A percentile compares a stretch with the other conserved stretches of the same genome.
Evolutionary conservation across 495 filamentous ascomycete species (phyloP).

Genomic region (Echria macrotheca): DNA sequence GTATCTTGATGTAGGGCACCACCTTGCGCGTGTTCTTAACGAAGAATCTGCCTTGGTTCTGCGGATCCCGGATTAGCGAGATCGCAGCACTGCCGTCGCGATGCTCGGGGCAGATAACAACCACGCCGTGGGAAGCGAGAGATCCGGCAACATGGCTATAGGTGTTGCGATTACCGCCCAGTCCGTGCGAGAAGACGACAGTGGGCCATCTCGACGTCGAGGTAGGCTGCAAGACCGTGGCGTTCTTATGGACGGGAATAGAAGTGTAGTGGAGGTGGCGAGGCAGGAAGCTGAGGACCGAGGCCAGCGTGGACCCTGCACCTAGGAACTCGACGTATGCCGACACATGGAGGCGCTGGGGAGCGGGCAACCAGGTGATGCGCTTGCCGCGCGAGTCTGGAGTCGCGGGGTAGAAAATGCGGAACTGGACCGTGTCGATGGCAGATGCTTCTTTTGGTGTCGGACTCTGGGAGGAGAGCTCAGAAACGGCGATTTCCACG

Average conservation of each 20-base stretch:
- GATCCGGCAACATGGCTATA: constrained; percentile 70
- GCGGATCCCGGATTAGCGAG: constrained; percentile 51
- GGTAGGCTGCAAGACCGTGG: constrained; percentile 27
- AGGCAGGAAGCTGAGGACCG: constrained; percentile 56
- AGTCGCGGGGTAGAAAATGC: constrained; percentile 68
- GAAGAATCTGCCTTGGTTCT: constrained; percentile 29
- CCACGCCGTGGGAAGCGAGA: constrained; percentile 66
- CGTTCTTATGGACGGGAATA: constrained; percentile 44
- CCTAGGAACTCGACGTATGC: constrained; percentile 67
- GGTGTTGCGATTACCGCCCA: constrained; percentile 67
- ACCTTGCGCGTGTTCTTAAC: constrained; percentile 29
- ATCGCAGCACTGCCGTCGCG: constrained; percentile 67
- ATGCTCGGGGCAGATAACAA: constrained; percentile 73
- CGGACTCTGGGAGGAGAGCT: constrained; percentile 48
- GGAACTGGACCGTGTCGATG: constrained; percentile 63
- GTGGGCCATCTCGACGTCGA: constrained; percentile 58
- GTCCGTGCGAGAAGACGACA: constrained; percentile 74
- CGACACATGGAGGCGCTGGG: constrained; percentile 61
- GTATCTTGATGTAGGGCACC: constrained; percentile 42
- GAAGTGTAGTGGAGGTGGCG: constrained; percentile 62
- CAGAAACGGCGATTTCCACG: constrained; percentile 62
- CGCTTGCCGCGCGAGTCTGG: constrained; percentile 34
- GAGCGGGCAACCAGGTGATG: constrained; percentile 66
- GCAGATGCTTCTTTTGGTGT: constrained; percentile 43
- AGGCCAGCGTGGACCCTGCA: constrained; percentile 46